Evolutionary conservation across 257 asterid genomes (phyloP).

Genomic region (Rhazya stricta): DNA sequence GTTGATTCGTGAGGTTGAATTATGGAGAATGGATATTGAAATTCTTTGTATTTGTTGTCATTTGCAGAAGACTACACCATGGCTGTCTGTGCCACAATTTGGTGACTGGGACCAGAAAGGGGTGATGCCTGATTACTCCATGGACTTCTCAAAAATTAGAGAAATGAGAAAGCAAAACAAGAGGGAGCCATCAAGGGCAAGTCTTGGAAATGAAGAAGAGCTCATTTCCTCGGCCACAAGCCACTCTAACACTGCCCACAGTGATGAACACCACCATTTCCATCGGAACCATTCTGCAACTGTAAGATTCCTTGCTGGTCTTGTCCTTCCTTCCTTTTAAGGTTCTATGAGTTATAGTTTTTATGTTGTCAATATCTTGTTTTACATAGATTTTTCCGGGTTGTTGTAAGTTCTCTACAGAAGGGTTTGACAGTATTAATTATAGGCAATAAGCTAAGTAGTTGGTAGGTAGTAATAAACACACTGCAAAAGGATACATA

Average conservation of each 20-base stretch:
- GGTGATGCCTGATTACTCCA: conserved; percentile 65
- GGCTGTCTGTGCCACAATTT: conserved; percentile 92
- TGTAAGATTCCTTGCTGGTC: conserved; percentile 34
- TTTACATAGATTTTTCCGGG: not conserved
- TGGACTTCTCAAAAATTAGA: conserved; percentile 83
- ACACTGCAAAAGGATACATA: conserved; percentile 3
- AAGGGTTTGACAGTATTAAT: not conserved
- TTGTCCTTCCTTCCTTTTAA: not conserved
- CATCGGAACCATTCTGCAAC: conserved; percentile 52
- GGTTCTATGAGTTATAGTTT: not conserved
- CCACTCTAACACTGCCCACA: conserved; percentile 29
- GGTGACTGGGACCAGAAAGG: conserved; percentile 98
- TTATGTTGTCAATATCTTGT: not conserved
- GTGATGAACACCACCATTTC: conserved; percentile 34
- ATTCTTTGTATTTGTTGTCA: not conserved
- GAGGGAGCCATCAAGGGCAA: conserved; percentile 74
- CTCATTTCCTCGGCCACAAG: conserved; percentile 46
- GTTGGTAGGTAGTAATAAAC: conserved; percentile 18
- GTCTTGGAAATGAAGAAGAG: conserved; percentile 87
- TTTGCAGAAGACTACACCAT: conserved; percentile 51
- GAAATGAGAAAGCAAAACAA: conserved; percentile 90
- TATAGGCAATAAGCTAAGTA: conserved; percentile 9
- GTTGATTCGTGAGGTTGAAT: not conserved
- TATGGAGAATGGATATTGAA: not conserved
- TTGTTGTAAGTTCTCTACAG: not conserved